phyloP scores from a whole-genome alignment of 306 rosid species.

The Trichosanthes truncata region DNA sequence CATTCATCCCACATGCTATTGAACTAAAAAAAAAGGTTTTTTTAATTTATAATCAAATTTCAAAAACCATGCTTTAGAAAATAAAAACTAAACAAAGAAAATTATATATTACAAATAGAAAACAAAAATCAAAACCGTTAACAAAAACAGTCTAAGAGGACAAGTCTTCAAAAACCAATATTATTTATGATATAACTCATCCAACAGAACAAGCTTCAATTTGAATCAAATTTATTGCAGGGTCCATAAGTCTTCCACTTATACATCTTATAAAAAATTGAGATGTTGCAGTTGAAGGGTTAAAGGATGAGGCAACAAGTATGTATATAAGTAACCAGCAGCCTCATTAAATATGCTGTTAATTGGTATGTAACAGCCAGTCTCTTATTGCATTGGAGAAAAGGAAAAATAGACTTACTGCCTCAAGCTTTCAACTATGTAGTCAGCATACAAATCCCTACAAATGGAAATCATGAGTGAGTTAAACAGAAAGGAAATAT shows the following conservation, averaged over 20 bases:
- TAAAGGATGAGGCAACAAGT: not conserved
- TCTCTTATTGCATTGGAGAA: not conserved
- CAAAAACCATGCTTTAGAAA: too few species aligned
- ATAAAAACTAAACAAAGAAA: too few species aligned
- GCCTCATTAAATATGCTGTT: not conserved
- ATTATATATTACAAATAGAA: not conserved
- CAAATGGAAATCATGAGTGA: slow-evolving; percentile 12
- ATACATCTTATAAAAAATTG: not conserved
- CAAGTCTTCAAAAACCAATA: not conserved
- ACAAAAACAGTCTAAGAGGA: not conserved
- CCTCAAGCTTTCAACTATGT: slow-evolving; percentile 93
- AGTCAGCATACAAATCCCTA: slow-evolving; percentile 92
- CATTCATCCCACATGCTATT: too few species aligned
- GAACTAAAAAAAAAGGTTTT: too few species aligned
- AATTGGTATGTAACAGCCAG: not conserved
- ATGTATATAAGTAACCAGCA: not conserved
- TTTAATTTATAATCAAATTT: too few species aligned
- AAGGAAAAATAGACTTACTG: slow-evolving; percentile 30
- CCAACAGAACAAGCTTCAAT: not conserved
- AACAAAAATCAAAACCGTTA: too few species aligned
- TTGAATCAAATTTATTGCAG: not conserved
- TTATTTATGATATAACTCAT: not conserved
- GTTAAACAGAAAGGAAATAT: not conserved
- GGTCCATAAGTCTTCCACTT: not conserved
- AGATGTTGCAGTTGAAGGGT: not conserved